Conservation (phyloP, 2,329 filamentous ascomycete species). For the Phoma sp. region DNA sequence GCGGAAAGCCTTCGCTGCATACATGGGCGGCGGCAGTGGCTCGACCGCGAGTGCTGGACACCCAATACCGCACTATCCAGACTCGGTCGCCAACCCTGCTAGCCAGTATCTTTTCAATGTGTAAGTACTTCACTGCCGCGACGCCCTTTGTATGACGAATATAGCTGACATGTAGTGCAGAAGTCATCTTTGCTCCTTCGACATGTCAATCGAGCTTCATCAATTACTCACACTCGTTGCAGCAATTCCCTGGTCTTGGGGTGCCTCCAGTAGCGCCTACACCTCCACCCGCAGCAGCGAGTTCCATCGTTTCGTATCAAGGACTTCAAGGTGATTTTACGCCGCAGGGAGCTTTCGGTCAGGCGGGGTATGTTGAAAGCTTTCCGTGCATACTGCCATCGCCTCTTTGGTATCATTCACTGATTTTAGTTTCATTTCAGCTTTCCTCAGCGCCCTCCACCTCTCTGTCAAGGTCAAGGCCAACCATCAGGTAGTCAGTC, state of each 20-base stretch:
- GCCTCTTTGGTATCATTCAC: background rate
- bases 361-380: slow-evolving; percentile 1
- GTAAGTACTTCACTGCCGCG: slow-evolving; percentile 23
- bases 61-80: slow-evolving; percentile 29
- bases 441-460: slow-evolving; percentile 28
- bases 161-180: slow-evolving; percentile 21
- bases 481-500: slow-evolving; percentile 8
- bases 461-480: slow-evolving; percentile 18
- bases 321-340: slow-evolving; percentile 22
- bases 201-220: background rate
- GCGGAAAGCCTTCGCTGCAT: slow-evolving; percentile 38
- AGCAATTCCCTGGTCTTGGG: slow-evolving; percentile 32
- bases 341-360: slow-evolving; percentile 18
- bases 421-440: background rate
- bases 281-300: slow-evolving; percentile 33
- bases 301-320: slow-evolving; percentile 29
- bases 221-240: slow-evolving; percentile 16
- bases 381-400: background rate
- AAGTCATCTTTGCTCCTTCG: background rate
- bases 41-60: slow-evolving; percentile 20
- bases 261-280: slow-evolving; percentile 36
- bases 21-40: slow-evolving; percentile 33
- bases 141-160: background rate
- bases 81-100: slow-evolving; percentile 22
- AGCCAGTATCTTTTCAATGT: slow-evolving; percentile 38